These are phyloP conservation scores for Daldinia eschscholtzii DNA, from an alignment of 2,329 filamentous ascomycete species.

Conservation along the genomic window DNA sequence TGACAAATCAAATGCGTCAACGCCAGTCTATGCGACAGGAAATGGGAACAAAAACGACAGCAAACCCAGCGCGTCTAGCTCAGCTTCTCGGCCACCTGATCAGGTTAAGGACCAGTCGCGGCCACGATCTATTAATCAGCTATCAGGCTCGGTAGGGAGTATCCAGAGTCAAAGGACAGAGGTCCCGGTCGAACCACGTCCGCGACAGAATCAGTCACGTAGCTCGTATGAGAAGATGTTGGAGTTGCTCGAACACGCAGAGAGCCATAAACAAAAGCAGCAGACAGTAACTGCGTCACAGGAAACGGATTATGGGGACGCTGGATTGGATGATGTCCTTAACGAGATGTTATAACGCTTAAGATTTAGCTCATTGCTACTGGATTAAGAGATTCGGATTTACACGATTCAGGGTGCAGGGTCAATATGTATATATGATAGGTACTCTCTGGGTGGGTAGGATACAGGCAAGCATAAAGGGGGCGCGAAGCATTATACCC, in stretches of 20 bases:
- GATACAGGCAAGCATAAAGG: slow-evolving; percentile 14
- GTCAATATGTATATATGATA: background rate
- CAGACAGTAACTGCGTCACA: slow-evolving; percentile 42
- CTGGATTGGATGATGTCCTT: slow-evolving; percentile 41
- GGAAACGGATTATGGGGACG: slow-evolving; percentile 51
- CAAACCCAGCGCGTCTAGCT: background rate
- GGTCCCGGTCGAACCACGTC: slow-evolving; percentile 15
- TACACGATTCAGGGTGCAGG: background rate
- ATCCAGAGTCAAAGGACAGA: slow-evolving; percentile 17
- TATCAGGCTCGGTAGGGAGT: slow-evolving; percentile 17
- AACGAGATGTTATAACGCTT: slow-evolving; percentile 32
- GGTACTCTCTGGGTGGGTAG: background rate
- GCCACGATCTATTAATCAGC: slow-evolving; percentile 34
- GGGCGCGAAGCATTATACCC: slow-evolving; percentile 18
- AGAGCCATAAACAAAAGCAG: slow-evolving; percentile 25
- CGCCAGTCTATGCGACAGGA: slow-evolving; percentile 22
- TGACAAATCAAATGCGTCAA: slow-evolving; percentile 35
- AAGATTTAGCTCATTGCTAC: background rate
- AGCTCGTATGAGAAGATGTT: slow-evolving; percentile 46
- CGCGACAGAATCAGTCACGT: slow-evolving; percentile 25
- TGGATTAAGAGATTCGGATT: background rate
- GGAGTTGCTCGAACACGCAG: slow-evolving; percentile 27
- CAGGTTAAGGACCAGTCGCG: slow-evolving; percentile 25
- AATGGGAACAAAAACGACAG: slow-evolving; percentile 2
- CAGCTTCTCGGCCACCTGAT: slow-evolving; percentile 9